Conservation (phyloP, 805 yeast species). For the Ogataea sp. region DNA sequence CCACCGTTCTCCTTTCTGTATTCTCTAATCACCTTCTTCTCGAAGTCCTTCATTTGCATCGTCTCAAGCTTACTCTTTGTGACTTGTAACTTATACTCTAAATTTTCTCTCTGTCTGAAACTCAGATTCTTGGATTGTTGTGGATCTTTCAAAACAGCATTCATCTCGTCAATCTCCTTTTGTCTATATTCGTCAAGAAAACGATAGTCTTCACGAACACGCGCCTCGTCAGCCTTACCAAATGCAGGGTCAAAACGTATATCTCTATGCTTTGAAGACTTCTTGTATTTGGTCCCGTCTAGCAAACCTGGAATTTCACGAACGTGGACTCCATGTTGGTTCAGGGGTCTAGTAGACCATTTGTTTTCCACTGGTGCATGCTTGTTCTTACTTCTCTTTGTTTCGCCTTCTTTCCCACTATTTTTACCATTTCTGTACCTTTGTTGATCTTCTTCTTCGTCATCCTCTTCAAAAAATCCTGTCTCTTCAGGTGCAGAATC, state of each 20-base stretch:
- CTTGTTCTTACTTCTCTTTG: slow-evolving; percentile 39
- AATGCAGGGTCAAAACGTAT: slow-evolving; percentile 86
- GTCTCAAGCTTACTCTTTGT: slow-evolving; percentile 60
- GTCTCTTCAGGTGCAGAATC: slow-evolving; percentile 14
- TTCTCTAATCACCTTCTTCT: slow-evolving; percentile 52
- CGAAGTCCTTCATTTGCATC: slow-evolving; percentile 67
- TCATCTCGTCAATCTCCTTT: slow-evolving; percentile 58
- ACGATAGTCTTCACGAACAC: slow-evolving; percentile 67
- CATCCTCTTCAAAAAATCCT: slow-evolving; percentile 33
- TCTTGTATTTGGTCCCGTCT: slow-evolving; percentile 25
- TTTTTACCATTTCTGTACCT: slow-evolving; percentile 7
- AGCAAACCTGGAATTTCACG: slow-evolving; percentile 67
- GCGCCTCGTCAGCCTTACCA: slow-evolving; percentile 69
- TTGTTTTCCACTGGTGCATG: slow-evolving; percentile 78
- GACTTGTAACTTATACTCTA: slow-evolving; percentile 53
- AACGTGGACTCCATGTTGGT: no score
- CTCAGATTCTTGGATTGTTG: slow-evolving; percentile 32
- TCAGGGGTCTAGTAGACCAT: slow-evolving; percentile 42
- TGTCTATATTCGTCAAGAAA: slow-evolving; percentile 84
- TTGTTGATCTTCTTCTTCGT: slow-evolving; percentile 7
- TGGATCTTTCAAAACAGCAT: slow-evolving; percentile 46
- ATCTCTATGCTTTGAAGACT: slow-evolving; percentile 53
- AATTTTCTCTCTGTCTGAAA: slow-evolving; percentile 39
- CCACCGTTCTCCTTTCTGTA: slow-evolving; percentile 50
- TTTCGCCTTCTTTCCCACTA: not conserved